Conservation (phyloP, 2,329 filamentous ascomycete species). For the Aspergillus sp. region DNA sequence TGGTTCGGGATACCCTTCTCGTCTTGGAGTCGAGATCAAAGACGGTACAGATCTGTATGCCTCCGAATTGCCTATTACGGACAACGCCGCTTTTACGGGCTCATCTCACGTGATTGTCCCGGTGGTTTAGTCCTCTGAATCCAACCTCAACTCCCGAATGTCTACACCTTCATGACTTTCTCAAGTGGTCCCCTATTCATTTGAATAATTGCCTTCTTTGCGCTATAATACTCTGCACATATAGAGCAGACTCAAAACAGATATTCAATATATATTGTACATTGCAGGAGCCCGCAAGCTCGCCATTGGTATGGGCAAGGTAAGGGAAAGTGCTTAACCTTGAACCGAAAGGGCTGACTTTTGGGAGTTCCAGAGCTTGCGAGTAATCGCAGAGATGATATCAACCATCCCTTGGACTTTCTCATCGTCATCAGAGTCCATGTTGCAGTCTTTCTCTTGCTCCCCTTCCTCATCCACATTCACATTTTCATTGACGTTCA, state of each 20-base stretch:
- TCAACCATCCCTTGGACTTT: conserved; percentile 2
- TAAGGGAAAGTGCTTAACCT: neutral
- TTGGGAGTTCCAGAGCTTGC: conserved; percentile 2
- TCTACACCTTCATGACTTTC: neutral
- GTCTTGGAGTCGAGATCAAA: no score
- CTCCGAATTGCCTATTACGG: no score
- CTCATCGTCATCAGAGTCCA: neutral
- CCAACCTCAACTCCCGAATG: neutral
- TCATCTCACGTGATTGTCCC: no score
- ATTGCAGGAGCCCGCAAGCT: neutral
- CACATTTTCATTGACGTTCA: no score
- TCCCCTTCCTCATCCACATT: neutral
- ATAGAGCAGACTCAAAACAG: neutral
- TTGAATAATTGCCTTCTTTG: neutral
- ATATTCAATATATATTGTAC: neutral
- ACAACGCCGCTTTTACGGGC: no score
- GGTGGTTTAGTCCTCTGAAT: no score
- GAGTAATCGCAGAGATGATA: conserved; percentile 2
- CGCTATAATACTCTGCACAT: neutral
- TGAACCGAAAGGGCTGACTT: neutral
- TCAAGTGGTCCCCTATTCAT: neutral
- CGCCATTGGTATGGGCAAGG: neutral
- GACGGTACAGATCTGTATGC: no score
- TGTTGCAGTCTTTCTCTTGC: neutral
- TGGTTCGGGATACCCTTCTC: no score